These are phyloP conservation scores for Penicillium polonicum DNA, from an alignment of 2,329 filamentous ascomycete species.

Conservation along the genomic window DNA sequence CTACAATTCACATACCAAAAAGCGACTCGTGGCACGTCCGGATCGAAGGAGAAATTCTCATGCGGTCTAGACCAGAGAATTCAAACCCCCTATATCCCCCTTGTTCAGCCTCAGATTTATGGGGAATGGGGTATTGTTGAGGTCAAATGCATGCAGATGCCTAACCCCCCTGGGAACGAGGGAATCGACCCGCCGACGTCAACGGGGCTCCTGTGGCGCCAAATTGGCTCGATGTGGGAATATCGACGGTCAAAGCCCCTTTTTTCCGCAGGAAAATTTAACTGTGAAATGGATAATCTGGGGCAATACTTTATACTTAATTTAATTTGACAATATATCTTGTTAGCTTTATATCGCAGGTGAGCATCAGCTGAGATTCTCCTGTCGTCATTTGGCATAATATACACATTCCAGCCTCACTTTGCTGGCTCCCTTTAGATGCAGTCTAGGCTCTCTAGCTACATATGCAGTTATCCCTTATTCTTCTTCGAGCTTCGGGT, in stretches of 20 bases:
- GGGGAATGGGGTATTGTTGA: background rate
- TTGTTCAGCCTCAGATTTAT: slow-evolving; percentile 1
- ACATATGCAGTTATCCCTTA: background rate
- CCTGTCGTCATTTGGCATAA: background rate
- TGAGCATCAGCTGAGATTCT: background rate
- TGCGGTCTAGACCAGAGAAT: slow-evolving; percentile 5
- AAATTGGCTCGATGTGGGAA: slow-evolving; percentile 5
- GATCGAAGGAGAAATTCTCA: background rate
- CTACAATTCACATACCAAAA: background rate
- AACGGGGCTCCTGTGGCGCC: slow-evolving; percentile 11
- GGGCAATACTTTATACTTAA: background rate
- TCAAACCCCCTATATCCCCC: background rate
- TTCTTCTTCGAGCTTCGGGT: background rate
- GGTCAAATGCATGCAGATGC: background rate
- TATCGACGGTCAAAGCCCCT: background rate
- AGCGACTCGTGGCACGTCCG: background rate
- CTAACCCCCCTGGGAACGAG: slow-evolving; percentile 4
- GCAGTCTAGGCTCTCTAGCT: background rate
- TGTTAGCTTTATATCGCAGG: background rate
- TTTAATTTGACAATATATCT: background rate
- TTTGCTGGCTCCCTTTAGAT: background rate
- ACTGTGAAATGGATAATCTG: background rate
- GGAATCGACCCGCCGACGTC: slow-evolving; percentile 13
- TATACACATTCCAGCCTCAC: background rate
- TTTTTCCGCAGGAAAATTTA: background rate